Base-by-base conservation (phyloP, 164 flowering plant species). In the Houttuynia cordata region DNA sequence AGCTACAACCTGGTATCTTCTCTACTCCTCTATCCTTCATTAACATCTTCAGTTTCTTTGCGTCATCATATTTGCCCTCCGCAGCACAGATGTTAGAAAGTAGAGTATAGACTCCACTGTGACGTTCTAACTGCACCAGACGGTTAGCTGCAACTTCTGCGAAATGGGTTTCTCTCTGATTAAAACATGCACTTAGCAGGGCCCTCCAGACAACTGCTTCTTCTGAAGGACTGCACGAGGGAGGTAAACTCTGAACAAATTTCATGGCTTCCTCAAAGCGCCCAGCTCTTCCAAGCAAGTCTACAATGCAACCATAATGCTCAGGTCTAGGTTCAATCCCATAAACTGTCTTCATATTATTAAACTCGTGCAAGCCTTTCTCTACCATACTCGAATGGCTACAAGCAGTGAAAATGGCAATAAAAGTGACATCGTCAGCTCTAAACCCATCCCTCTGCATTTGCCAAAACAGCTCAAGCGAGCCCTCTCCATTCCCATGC, bases 141-240 rank as follows among this genome's bases (percentile, higher is more conserved):
- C 57, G 74, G 73, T 80, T 68, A 18, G 82, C 85, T 20, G 78
- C 85, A 62, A 68, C 61, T 63, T 79, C 80, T 9, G 85, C 86
- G 51, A 77, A 19, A 17, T 56, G 55, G 6, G 67, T 34, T 53
- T 79, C 62, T 51, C 80, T 70, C 18, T 75, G 71, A 42, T 70
- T 69, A 53, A 81, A 77, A 54, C 79, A 79, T 60, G 81, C 76
- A 62, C 76, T 78, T 23, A 86, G 71, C n/a, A 86, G 69, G 20
- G 92, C 83, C 59, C 89, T 79, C 89, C 87, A 83, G 61, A 82
- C 80, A 22, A 79, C 57, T 34, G 86, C 87, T 66, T 80, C 78
- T 22, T 74, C 81, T 10, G 73, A 74, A 40, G 79, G 65, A 34
- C 67, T 69, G 25, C 68, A 61, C n/a, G 68, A 58, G 20, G 34